phyloP scores from a whole-genome alignment of 2,329 filamentous ascomycete species.

The Trichophyton benhamiae region DNA sequence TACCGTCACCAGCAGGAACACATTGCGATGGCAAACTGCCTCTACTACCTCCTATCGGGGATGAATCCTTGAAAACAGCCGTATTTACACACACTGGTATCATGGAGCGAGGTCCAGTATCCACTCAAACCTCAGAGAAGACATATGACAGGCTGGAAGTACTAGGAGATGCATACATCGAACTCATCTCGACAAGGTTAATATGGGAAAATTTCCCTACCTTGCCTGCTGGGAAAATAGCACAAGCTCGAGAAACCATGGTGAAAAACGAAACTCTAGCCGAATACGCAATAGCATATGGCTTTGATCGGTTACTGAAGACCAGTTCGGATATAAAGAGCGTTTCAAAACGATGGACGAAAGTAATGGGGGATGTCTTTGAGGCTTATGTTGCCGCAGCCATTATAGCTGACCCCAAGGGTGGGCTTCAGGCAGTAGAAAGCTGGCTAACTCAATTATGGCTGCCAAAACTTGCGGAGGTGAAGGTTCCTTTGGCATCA shows the following conservation, averaged over 20 bases:
- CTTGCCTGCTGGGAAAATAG: constrained; percentile 54
- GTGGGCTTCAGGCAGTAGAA: constrained; percentile 51
- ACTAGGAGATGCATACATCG: constrained; percentile 75
- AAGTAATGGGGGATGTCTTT: constrained; percentile 75
- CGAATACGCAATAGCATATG: constrained; percentile 57
- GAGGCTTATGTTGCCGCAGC: constrained; percentile 80
- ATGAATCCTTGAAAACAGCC: constrained; percentile 47
- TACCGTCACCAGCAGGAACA: background rate
- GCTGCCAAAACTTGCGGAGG: constrained; percentile 46
- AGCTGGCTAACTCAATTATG: constrained; percentile 67
- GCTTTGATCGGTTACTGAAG: constrained; percentile 52
- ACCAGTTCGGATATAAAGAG: constrained; percentile 39
- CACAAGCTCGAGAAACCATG: constrained; percentile 64
- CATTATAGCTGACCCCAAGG: constrained; percentile 51
- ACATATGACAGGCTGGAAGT: constrained; percentile 79
- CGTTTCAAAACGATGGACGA: constrained; percentile 47
- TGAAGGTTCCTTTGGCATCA: constrained; percentile 10
- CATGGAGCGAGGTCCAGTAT: constrained; percentile 15
- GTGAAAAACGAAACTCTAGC: constrained; percentile 71
- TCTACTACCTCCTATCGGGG: constrained; percentile 46
- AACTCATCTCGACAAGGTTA: constrained; percentile 61
- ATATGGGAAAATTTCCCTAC: constrained; percentile 61
- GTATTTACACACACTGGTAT: constrained; percentile 55
- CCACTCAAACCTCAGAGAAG: constrained; percentile 21
- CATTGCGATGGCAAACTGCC: constrained; percentile 6